Conservation (phyloP, 2,329 filamentous ascomycete genomes). For the Sporothrix euskadiensis region DNA sequence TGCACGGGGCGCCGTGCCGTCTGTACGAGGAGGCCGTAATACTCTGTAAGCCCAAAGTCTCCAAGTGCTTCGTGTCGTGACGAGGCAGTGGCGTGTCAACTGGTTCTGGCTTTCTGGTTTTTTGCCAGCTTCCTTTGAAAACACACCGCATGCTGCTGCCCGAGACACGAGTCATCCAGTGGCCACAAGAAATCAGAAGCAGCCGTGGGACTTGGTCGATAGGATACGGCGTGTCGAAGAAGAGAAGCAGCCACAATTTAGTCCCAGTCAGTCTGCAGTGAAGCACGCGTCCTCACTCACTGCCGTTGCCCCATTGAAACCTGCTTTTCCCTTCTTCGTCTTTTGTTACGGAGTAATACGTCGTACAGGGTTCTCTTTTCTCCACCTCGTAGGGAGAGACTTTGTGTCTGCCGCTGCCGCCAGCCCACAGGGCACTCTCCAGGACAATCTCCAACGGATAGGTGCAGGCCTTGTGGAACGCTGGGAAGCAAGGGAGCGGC, state of each 20-base stretch:
- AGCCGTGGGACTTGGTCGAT: background rate
- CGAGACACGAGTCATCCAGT: conserved; percentile 19
- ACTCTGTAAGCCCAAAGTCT: too few relatives aligned
- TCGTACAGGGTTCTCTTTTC: background rate
- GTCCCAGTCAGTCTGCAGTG: background rate
- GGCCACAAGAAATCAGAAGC: background rate
- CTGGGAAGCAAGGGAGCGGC: background rate
- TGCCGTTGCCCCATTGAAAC: background rate
- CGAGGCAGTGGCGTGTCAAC: too few relatives aligned
- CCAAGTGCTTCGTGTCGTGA: too few relatives aligned
- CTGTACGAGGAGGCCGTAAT: too few relatives aligned
- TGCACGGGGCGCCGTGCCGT: background rate
- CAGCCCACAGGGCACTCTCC: background rate
- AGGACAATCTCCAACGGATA: conserved; percentile 4
- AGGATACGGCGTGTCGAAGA: background rate
- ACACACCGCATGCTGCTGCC: background rate
- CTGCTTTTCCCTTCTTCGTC: conserved; percentile 6
- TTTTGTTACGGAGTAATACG: background rate
- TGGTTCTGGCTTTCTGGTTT: background rate
- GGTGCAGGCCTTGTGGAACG: background rate
- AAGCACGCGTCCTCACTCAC: background rate
- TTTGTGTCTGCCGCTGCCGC: background rate
- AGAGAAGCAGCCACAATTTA: background rate
- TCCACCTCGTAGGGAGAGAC: background rate
- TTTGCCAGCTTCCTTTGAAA: background rate